Conservation (phyloP, 768 basidiomycete species). For the Krasilnikovozyma curviuscula region DNA sequence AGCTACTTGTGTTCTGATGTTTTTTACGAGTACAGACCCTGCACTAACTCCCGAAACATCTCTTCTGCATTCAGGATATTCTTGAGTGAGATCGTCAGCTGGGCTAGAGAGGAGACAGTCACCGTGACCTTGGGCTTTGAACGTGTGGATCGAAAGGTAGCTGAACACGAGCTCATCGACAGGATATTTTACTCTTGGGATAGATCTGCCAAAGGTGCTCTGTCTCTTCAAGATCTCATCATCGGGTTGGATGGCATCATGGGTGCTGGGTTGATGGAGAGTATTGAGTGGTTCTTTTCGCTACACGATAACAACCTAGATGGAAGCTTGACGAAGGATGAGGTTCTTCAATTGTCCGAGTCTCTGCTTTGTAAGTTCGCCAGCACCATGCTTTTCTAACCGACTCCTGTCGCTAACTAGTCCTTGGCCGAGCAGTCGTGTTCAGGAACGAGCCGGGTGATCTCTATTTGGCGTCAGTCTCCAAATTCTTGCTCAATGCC, state of each 20-base stretch:
- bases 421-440: slow-evolving; percentile 56
- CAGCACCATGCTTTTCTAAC: neutral
- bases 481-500: slow-evolving; percentile 91
- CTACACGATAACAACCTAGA: slow-evolving; percentile 92
- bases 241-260: slow-evolving; percentile 75
- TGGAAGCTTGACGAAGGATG: slow-evolving; percentile 85
- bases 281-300: slow-evolving; percentile 97
- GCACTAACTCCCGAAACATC: neutral
- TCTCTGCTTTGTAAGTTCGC: slow-evolving; percentile 39
- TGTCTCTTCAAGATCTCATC: slow-evolving; percentile 83
- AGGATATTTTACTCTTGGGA: slow-evolving; percentile 87
- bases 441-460: slow-evolving; percentile 95
- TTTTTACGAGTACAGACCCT: no score
- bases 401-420: neutral
- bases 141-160: slow-evolving; percentile 71
- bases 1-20: neutral
- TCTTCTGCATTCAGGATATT: slow-evolving; percentile 37
- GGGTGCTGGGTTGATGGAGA: slow-evolving; percentile 71
- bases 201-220: slow-evolving; percentile 50
- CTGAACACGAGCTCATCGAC: slow-evolving; percentile 89
- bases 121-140: slow-evolving; percentile 55
- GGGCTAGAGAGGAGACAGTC: slow-evolving; percentile 86
- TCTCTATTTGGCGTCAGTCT: slow-evolving; percentile 86
- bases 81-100: slow-evolving; percentile 77
- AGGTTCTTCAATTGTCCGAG: slow-evolving; percentile 85